A percentile compares a stretch with the other conserved stretches of the same genome.
These are phyloP conservation scores for Gastrolobium villosum DNA, from an alignment of 306 rosid genomes.

Conservation along the genomic window DNA sequence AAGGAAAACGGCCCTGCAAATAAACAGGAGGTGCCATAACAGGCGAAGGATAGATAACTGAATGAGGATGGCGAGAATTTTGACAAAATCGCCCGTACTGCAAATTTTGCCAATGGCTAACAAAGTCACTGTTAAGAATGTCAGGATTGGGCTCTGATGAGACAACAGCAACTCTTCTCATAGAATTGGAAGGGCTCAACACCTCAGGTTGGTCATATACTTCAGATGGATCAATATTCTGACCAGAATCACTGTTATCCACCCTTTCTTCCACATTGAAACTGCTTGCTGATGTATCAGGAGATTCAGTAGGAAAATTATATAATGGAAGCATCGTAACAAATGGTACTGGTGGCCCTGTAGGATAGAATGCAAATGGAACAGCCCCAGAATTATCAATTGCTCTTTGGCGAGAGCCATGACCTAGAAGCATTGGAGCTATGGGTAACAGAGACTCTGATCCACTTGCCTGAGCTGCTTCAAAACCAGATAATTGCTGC, in stretches of 20 bases:
- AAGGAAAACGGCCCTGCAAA: conserved; percentile 73
- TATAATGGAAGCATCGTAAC: conserved; percentile 74
- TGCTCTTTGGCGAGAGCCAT: conserved; percentile 70
- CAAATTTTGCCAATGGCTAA: conserved; percentile 76
- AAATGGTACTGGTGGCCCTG: conserved; percentile 90
- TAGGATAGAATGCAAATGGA: conserved; percentile 73
- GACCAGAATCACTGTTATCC: conserved; percentile 62
- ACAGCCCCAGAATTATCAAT: conserved; percentile 63
- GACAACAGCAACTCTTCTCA: conserved; percentile 55
- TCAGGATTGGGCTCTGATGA: conserved; percentile 59
- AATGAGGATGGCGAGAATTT: conserved; percentile 53
- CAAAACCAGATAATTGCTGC: conserved; percentile 67
- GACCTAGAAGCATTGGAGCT: conserved; percentile 63
- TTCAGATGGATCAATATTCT: conserved; percentile 63
- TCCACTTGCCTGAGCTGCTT: conserved; percentile 69
- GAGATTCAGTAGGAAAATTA: conserved; percentile 66
- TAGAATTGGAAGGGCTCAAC: conserved; percentile 50
- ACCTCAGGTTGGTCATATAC: conserved; percentile 58
- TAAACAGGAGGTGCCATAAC: conserved; percentile 67
- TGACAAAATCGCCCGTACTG: conserved; percentile 74
- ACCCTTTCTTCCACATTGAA: conserved; percentile 60
- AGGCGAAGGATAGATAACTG: conserved; percentile 59
- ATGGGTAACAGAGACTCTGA: conserved; percentile 64
- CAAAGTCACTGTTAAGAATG: conserved; percentile 77
- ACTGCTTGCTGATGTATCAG: conserved; percentile 63